Percentiles rank a stretch among this genome's conserved stretches.
Conservation (phyloP, 805 yeast genomes). For the Cyberlindnera meyerae region DNA sequence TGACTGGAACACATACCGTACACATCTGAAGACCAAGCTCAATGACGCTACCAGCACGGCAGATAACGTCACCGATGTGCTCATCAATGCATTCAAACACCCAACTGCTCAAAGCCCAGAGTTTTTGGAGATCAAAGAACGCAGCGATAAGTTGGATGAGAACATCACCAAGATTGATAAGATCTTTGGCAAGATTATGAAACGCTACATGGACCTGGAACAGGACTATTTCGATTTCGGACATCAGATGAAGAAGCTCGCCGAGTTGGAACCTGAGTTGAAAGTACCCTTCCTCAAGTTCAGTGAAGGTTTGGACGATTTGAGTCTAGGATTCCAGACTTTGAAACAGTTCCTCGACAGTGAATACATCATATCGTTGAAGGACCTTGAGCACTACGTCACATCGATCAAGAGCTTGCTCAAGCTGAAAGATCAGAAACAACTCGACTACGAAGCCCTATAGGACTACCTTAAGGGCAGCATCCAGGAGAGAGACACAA, state of each 20-base stretch:
- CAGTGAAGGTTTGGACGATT: slow-evolving; percentile 41
- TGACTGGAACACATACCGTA: slow-evolving; percentile 69
- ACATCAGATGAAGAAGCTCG: slow-evolving; percentile 62
- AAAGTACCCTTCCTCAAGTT: slow-evolving; percentile 36
- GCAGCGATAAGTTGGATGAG: slow-evolving; percentile 79
- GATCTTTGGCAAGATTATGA: slow-evolving; percentile 66
- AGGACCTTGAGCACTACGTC: slow-evolving; percentile 83
- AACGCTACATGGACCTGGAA: slow-evolving; percentile 67
- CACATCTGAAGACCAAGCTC: slow-evolving; percentile 40
- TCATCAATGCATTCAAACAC: slow-evolving; percentile 90
- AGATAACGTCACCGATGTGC: slow-evolving; percentile 84
- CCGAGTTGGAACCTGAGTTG: slow-evolving; percentile 47
- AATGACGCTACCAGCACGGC: slow-evolving; percentile 19
- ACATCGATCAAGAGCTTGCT: slow-evolving; percentile 60
- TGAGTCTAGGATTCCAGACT: slow-evolving; percentile 37
- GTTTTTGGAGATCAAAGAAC: slow-evolving; percentile 76
- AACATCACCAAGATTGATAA: slow-evolving; percentile 75
- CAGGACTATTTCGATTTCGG: slow-evolving; percentile 70
- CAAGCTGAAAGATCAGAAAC: slow-evolving; percentile 84
- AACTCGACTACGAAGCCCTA: slow-evolving; percentile 83
- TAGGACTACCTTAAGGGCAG: slow-evolving; percentile 74
- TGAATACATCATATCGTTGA: slow-evolving; percentile 74
- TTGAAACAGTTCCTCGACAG: slow-evolving; percentile 59
- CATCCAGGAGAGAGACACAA: slow-evolving; percentile 53
- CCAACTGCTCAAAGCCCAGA: slow-evolving; percentile 65